These are phyloP conservation scores for Petunia axillaris DNA, from an alignment of 257 asterid species.

Conservation along the genomic window DNA sequence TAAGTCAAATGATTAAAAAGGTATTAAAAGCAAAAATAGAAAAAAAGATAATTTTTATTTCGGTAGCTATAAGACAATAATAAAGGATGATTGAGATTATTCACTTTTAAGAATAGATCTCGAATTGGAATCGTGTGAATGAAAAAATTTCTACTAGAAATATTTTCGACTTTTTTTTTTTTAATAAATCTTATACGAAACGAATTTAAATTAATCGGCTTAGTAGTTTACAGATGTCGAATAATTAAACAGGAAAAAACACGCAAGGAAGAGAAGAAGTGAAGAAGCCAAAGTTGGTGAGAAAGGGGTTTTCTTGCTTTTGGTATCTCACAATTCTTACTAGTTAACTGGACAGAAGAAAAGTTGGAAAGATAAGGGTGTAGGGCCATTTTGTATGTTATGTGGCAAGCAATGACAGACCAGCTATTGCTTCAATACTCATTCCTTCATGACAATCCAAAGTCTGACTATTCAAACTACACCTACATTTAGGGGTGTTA, in stretches of 20 bases:
- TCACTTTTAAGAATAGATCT: too few relatives aligned
- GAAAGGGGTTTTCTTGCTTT: constrained; percentile 5
- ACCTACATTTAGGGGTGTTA: not conserved
- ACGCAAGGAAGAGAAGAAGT: not conserved
- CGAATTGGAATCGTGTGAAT: too few relatives aligned
- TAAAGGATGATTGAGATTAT: too few relatives aligned
- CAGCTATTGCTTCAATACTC: not conserved
- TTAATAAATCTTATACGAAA: too few relatives aligned
- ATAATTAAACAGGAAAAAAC: not conserved
- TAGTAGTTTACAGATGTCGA: too few relatives aligned
- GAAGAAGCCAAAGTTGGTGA: constrained; percentile 23
- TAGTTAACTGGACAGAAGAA: not conserved
- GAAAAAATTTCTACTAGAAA: too few relatives aligned
- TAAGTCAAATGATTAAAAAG: not conserved
- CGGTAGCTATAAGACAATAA: not conserved
- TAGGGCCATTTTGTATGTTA: constrained; percentile 18
- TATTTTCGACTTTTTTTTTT: too few relatives aligned
- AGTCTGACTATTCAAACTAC: not conserved
- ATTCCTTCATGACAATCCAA: not conserved
- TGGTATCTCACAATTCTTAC: not conserved
- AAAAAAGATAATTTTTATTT: not conserved
- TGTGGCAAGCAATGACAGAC: not conserved
- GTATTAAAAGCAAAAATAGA: not conserved
- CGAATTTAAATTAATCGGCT: too few relatives aligned
- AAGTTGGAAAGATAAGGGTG: not conserved